Evolutionary conservation across 139 green algal species (phyloP).

Genomic region (Picochlorum sp.): DNA sequence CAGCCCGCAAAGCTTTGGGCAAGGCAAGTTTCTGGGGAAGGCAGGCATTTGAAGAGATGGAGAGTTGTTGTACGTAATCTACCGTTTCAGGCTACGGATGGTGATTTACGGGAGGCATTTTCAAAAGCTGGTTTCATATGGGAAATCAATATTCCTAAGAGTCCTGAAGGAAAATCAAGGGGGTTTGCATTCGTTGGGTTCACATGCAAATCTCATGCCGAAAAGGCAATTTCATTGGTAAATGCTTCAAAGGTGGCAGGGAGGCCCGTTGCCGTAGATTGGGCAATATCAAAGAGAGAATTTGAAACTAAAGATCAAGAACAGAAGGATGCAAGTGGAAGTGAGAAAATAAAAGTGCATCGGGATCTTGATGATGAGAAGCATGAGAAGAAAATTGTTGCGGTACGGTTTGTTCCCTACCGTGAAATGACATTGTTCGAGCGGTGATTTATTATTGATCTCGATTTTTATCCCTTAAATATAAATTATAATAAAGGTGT

Average conservation of each 20-base stretch:
- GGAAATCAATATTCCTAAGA: conserved; percentile 55
- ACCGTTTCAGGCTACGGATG: conserved; percentile 62
- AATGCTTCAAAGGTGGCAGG: conserved; percentile 63
- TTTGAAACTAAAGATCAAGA: conserved; percentile 19
- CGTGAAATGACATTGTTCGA: not conserved
- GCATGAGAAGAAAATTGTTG: not conserved
- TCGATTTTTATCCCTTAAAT: too few relatives aligned
- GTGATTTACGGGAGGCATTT: conserved; percentile 29
- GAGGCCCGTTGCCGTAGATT: conserved; percentile 77
- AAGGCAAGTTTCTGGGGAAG: conserved; percentile 66
- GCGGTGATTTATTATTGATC: too few relatives aligned
- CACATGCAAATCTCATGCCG: conserved; percentile 54
- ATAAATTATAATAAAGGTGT: not conserved
- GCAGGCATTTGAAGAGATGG: conserved; percentile 74
- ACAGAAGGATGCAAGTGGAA: not conserved
- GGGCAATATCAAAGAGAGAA: conserved; percentile 71
- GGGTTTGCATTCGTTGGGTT: conserved; percentile 89
- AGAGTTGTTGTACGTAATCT: conserved; percentile 88
- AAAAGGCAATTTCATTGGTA: conserved; percentile 55
- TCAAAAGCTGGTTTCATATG: conserved; percentile 53
- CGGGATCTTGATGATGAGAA: not conserved
- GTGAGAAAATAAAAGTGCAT: too few relatives aligned
- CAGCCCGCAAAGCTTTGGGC: conserved; percentile 17
- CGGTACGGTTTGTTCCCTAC: not conserved
- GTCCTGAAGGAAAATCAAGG: conserved; percentile 34